Conservation (phyloP, 495 filamentous ascomycete genomes). For the Amphirosellinia nigrospora region DNA sequence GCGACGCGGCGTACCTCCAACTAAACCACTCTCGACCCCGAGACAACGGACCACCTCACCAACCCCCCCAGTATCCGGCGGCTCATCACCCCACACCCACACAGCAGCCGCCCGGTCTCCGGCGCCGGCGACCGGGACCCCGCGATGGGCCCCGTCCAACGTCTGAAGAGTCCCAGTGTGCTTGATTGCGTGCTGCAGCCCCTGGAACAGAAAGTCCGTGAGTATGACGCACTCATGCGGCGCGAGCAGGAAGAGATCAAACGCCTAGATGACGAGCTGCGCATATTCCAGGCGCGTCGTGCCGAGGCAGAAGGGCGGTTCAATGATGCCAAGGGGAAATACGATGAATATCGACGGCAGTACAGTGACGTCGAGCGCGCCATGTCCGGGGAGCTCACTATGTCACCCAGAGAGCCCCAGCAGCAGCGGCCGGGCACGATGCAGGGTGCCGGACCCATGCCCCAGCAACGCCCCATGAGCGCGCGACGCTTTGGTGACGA, state of each 20-base stretch:
- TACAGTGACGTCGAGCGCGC: conserved; percentile 39
- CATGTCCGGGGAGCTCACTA: conserved; percentile 35
- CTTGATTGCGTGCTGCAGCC: conserved; percentile 41
- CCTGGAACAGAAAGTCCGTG: conserved; percentile 38
- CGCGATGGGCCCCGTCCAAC: conserved; percentile 32
- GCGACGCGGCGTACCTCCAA: conserved; percentile 31
- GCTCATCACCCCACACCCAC: conserved; percentile 35
- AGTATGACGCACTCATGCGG: conserved; percentile 37
- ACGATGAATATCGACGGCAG: conserved; percentile 40
- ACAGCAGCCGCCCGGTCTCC: conserved; percentile 26
- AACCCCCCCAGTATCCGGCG: conserved; percentile 26
- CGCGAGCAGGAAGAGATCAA: conserved; percentile 41
- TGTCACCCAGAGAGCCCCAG: conserved; percentile 25
- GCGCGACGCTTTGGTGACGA: conserved; percentile 19
- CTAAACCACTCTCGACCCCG: conserved; percentile 14
- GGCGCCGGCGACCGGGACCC: conserved; percentile 10
- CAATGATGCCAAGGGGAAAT: conserved; percentile 41
- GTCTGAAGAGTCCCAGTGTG: conserved; percentile 41
- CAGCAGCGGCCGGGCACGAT: conserved; percentile 28
- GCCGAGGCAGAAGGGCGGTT: conserved; percentile 37
- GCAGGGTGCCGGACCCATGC: conserved; percentile 26
- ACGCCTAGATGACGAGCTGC: conserved; percentile 37
- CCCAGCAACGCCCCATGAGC: conserved; percentile 38
- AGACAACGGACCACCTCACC: conserved; percentile 36
- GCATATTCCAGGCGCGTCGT: conserved; percentile 35